phyloP scores from a whole-genome alignment of 2,329 filamentous ascomycete genomes.

The Cytospora piceae region DNA sequence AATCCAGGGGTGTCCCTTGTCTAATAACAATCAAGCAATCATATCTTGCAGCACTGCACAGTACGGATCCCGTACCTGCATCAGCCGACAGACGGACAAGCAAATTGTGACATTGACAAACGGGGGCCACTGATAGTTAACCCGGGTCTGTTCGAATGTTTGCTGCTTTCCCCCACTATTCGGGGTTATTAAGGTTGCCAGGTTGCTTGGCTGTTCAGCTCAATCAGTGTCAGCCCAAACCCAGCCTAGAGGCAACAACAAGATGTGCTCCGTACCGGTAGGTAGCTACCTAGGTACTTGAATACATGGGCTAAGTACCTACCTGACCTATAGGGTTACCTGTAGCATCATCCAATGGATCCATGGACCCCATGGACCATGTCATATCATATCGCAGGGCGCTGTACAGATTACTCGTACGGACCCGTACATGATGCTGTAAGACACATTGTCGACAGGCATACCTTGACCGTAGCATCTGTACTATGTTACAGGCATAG shows the following conservation, averaged over 20 bases:
- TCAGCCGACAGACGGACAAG: neutral
- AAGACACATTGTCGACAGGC: neutral
- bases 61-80: neutral
- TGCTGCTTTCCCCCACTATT: neutral
- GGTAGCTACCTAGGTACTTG: neutral
- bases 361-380: neutral
- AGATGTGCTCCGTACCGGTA: neutral
- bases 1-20: neutral
- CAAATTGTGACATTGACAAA: slow-evolving; percentile 17
- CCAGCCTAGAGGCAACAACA: neutral
- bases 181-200: neutral
- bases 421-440: neutral
- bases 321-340: no score
- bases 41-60: neutral
- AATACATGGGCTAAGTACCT: no score
- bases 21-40: neutral
- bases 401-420: neutral
- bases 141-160: no score
- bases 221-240: neutral
- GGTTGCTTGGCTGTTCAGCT: neutral
- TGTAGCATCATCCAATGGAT: no score
- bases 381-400: neutral
- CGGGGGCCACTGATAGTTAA: neutral
- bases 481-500: neutral
- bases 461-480: neutral